Evolutionary conservation across 2,329 filamentous ascomycete genomes (phyloP).

Genomic region (Venturia effusa): DNA sequence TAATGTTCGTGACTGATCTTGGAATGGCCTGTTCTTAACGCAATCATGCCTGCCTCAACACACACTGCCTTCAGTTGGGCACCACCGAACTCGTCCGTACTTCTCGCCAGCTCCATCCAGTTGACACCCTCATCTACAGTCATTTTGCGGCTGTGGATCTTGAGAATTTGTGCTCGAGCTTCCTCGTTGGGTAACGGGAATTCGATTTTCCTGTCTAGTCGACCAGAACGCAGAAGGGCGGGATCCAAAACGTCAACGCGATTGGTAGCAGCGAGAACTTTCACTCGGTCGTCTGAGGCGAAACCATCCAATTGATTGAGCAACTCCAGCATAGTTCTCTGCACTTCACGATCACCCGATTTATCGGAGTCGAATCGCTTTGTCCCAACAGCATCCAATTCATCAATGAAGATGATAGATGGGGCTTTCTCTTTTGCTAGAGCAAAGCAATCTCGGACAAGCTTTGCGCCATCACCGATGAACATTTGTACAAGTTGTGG

Average conservation of each 20-base stretch:
- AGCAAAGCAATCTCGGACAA: conserved; percentile 94
- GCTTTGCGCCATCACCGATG: conserved; percentile 94
- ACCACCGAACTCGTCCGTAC: conserved; percentile 96
- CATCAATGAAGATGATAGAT: conserved; percentile 99
- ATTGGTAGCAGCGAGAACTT: conserved; percentile 91
- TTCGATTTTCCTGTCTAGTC: conserved; percentile 94
- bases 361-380: conserved; percentile 99
- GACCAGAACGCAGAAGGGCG: conserved; percentile 79
- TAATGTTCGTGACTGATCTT: conserved; percentile 99
- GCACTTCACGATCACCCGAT: conserved; percentile 93
- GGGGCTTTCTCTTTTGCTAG: conserved; percentile 97
- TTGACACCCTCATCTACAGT: conserved; percentile 87
- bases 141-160: conserved; percentile 98
- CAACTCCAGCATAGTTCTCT: conserved; percentile 96
- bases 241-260: conserved; percentile 89
- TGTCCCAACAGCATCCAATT: conserved; percentile 97
- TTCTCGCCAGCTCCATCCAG: conserved; percentile 89
- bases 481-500: conserved; percentile 99
- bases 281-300: conserved; percentile 91
- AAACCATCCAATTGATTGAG: conserved; percentile 98
- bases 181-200: conserved; percentile 98
- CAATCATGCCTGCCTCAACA: conserved; percentile 99
- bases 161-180: conserved; percentile 89
- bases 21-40: conserved; percentile 81
- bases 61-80: conserved; percentile 97